Evolutionary conservation across 2,329 filamentous ascomycete genomes (phyloP), one percentile per base, ranked within the genome.

Genomic region (Sclerotinia spermophila): DNA sequence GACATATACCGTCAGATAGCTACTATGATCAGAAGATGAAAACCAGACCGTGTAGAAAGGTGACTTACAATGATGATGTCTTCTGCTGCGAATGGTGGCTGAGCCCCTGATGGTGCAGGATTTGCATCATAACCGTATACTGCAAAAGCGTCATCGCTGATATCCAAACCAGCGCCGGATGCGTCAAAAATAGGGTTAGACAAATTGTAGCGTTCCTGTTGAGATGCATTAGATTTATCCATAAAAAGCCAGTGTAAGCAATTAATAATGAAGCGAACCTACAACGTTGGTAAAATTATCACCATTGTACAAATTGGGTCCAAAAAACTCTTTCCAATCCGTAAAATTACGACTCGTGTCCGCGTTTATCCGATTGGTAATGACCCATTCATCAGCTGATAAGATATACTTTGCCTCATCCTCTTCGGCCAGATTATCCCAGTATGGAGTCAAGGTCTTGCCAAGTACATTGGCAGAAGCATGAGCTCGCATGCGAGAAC

Each of bases 1-100:
- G 84, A 77, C 87, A 89, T 74, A 84, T 83, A 45, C 86, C 87
- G 75, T 89, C 87, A 67, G 85, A 84, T n/a, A 89, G 81, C 27
- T 74, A 40, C 21, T 76, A 82, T 82, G 79, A 69, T 82, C 78
- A 33, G 42, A 40, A 24, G n/a, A 15, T 27, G 44, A 38, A 33
- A 21, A 33, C 51, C 48, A 30, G 2, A 11, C 0, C 11, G 13
- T 27, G 8, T 21, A 7, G 13, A 5, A 6, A 62, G 33, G 75
- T 45, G 27, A 71, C 74, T 71, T 70, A 75, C 75, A 42, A 84
- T 74, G 27, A 82, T 72, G 27, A 84, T 82, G 62, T 84, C 75
- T 35, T 83, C 77, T 0, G 80, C 74, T 6, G 78, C 73, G 74
- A 83, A 86, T 2, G 80, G 76, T 55, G 74, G 74, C 6, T 55